Evolutionary conservation across 768 basidiomycete genomes (phyloP).

Genomic region (Termitomyces sp.): DNA sequence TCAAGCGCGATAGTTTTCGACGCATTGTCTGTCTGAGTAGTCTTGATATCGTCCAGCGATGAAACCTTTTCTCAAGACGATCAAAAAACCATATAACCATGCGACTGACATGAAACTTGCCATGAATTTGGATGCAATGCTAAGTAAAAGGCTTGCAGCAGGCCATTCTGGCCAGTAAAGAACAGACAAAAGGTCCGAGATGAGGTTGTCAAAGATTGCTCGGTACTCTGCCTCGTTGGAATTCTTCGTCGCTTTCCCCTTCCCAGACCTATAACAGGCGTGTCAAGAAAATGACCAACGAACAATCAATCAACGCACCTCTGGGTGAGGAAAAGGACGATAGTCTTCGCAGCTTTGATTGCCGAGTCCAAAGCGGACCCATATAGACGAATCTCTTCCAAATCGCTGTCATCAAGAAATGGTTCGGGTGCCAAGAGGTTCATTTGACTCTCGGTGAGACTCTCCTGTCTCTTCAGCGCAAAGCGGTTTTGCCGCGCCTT

Average conservation of each 20-base stretch:
- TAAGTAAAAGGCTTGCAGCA: conserved; percentile 76
- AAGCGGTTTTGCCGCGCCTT: conserved; percentile 58
- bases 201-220: conserved; percentile 85
- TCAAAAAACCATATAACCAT: background rate
- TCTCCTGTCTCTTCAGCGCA: conserved; percentile 61
- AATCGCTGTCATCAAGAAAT: conserved; percentile 64
- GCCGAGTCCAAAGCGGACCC: conserved; percentile 73
- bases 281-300: background rate
- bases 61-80: conserved; percentile 47
- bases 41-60: conserved; percentile 78
- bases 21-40: conserved; percentile 69
- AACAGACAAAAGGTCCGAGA: conserved; percentile 82
- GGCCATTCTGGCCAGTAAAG: conserved; percentile 98
- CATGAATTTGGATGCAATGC: conserved; percentile 82
- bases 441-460: conserved; percentile 39
- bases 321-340: conserved; percentile 72
- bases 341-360: conserved; percentile 78
- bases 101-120: conserved; percentile 30
- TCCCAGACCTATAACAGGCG: conserved; percentile 59
- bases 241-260: conserved; percentile 83
- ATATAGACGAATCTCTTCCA: conserved; percentile 73
- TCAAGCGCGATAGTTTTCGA: conserved; percentile 89
- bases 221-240: conserved; percentile 94
- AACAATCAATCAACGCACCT: conserved; percentile 27
- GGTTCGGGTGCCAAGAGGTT: conserved; percentile 30